Conservation (phyloP, 2,329 filamentous ascomycete genomes). For the Aspergillus fischeri region DNA sequence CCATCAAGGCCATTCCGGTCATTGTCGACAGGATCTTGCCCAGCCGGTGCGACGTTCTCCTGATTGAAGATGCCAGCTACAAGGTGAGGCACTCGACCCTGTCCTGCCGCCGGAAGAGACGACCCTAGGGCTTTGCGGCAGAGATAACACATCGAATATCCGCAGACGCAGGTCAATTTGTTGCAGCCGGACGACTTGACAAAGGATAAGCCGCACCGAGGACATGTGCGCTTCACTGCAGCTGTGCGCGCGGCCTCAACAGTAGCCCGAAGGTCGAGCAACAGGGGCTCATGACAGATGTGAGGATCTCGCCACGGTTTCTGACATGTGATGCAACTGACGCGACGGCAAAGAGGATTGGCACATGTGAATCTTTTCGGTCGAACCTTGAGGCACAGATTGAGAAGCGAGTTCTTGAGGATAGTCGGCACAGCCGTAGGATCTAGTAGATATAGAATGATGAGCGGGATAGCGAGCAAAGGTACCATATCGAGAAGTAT, state of each 20-base stretch:
- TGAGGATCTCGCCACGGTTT: slow-evolving; percentile 87
- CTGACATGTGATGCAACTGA: slow-evolving; percentile 76
- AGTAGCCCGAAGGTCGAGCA: slow-evolving; percentile 77
- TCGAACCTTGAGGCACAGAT: slow-evolving; percentile 65
- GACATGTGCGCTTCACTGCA: slow-evolving; percentile 92
- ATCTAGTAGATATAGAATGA: slow-evolving; percentile 55
- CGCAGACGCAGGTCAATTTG: slow-evolving; percentile 91
- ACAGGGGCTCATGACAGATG: slow-evolving; percentile 79
- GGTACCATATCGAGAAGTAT: slow-evolving; percentile 43
- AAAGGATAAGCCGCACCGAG: slow-evolving; percentile 83
- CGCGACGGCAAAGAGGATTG: slow-evolving; percentile 61
- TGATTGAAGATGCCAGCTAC: slow-evolving; percentile 6
- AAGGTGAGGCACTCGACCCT: slow-evolving; percentile 6
- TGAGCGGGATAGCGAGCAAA: slow-evolving; percentile 48
- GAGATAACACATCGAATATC: slow-evolving; percentile 97
- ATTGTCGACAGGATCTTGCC: slow-evolving; percentile 22
- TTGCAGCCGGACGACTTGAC: slow-evolving; percentile 95
- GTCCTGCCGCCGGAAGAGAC: slow-evolving; percentile 13
- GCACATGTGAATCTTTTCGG: slow-evolving; percentile 75
- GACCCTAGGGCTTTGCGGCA: slow-evolving; percentile 66
- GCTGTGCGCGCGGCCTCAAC: slow-evolving; percentile 91
- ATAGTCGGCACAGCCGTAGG: slow-evolving; percentile 47
- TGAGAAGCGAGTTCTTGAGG: slow-evolving; percentile 58
- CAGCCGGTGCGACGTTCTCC: slow-evolving; percentile 38
- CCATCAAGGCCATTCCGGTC: slow-evolving; percentile 23